Conservation (phyloP, 2,329 filamentous ascomycete genomes). For the Grosmannia penicillata region DNA sequence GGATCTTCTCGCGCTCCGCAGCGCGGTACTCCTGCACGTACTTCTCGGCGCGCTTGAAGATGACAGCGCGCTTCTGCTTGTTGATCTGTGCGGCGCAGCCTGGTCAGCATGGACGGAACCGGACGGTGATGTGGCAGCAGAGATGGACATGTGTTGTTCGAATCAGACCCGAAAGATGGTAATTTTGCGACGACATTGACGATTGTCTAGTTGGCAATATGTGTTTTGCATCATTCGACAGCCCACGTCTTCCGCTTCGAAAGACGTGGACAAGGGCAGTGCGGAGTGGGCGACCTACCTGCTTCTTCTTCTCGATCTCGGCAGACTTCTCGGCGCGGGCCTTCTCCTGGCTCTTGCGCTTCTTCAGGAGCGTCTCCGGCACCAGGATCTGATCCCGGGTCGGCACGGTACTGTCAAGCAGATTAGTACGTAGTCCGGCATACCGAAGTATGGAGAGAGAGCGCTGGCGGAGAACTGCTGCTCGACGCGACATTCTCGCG, state of each 20-base stretch:
- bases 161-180: constrained; percentile 99
- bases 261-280: too few species aligned
- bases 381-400: constrained; percentile 93
- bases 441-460: constrained; percentile 46
- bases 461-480: constrained; percentile 90
- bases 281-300: too few species aligned
- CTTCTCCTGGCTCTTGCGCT: constrained; percentile 99
- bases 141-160: constrained; percentile 8
- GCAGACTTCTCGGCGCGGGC: constrained; percentile 77
- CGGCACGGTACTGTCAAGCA: constrained; percentile 64
- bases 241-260: not conserved
- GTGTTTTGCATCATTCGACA: constrained; percentile 88
- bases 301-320: constrained; percentile 74
- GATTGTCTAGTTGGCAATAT: constrained; percentile 77
- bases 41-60: constrained; percentile 99
- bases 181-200: constrained; percentile 97
- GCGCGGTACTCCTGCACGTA: constrained; percentile 99
- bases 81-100: constrained; percentile 48
- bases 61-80: constrained; percentile 96
- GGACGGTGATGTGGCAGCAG: not conserved
- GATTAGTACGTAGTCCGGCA: constrained; percentile 69
- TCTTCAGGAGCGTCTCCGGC: constrained; percentile 99
- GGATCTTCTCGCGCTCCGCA: constrained; percentile 95
- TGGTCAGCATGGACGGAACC: constrained; percentile 11
- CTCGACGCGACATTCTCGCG: constrained; percentile 81